Percentiles rank a stretch among this genome's conserved stretches.
These are phyloP conservation scores for Ilex aquifolium DNA, from an alignment of 257 asterid genomes.

Conservation along the genomic window DNA sequence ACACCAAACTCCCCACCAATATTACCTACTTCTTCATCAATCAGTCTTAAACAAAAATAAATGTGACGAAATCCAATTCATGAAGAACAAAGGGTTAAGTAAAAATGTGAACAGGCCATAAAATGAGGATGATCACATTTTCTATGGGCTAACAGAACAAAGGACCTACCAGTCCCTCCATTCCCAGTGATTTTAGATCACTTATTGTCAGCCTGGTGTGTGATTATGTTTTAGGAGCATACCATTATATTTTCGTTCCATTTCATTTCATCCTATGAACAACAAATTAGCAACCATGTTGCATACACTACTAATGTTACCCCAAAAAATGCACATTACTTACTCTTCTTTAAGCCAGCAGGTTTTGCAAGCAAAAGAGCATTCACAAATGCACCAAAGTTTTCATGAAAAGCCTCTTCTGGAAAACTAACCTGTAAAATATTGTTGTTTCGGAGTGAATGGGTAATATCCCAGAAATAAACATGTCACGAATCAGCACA, in stretches of 20 bases:
- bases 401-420: conserved; percentile 78
- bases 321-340: conserved; percentile 24
- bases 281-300: neutral
- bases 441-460: conserved; percentile 6
- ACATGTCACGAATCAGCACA: neutral
- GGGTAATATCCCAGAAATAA: neutral
- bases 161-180: neutral
- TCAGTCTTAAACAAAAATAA: too few species aligned
- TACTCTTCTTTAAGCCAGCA: conserved; percentile 90
- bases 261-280: conserved; percentile 4
- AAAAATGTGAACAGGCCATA: too few species aligned
- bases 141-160: too few species aligned
- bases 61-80: too few species aligned
- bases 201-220: neutral
- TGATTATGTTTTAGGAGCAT: neutral
- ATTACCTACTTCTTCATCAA: too few species aligned
- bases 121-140: too few species aligned
- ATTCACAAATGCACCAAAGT: conserved; percentile 82
- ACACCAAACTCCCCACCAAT: too few species aligned
- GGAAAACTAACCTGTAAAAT: conserved; percentile 61
- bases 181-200: neutral
- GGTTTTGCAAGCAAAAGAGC: conserved; percentile 93
- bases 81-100: too few species aligned
- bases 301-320: too few species aligned
- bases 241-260: neutral